Percentiles rank a stretch among this genome's conserved stretches.
These are phyloP conservation scores for Decorospora gaudefroyi DNA, from an alignment of 2,329 filamentous ascomycete species.

Conservation along the genomic window DNA sequence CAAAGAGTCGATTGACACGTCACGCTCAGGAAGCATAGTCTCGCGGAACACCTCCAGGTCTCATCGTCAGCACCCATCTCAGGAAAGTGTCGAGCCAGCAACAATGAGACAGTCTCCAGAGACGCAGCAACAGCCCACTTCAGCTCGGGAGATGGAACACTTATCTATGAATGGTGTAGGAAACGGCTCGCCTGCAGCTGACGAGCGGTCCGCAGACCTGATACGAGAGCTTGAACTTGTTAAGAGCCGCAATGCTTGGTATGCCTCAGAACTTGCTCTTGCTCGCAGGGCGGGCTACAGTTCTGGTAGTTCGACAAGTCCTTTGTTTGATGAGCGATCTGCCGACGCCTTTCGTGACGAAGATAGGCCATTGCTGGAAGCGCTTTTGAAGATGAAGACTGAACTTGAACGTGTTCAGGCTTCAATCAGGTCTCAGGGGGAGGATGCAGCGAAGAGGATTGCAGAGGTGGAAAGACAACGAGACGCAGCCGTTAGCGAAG, in stretches of 20 bases:
- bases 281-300: constrained; percentile 89
- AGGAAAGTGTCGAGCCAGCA: constrained; percentile 58
- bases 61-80: constrained; percentile 63
- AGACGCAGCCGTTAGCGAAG: constrained; percentile 91
- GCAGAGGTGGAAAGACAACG: constrained; percentile 94
- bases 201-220: constrained; percentile 69
- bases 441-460: constrained; percentile 83
- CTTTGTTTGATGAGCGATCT: constrained; percentile 74
- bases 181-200: constrained; percentile 65
- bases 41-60: constrained; percentile 47
- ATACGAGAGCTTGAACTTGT: constrained; percentile 84
- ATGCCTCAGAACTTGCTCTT: constrained; percentile 89
- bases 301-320: constrained; percentile 69
- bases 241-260: constrained; percentile 92
- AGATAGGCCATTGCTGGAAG: constrained; percentile 88
- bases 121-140: constrained; percentile 34
- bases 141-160: constrained; percentile 40
- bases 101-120: constrained; percentile 42
- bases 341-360: constrained; percentile 86
- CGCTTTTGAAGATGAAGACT: constrained; percentile 84
- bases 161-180: constrained; percentile 63
- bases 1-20: constrained; percentile 46
- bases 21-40: constrained; percentile 39
- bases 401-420: constrained; percentile 88
- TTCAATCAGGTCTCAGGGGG: constrained; percentile 85